Base-by-base conservation (phyloP, 345 rosid species). In the Lumnitzera littorea region DNA sequence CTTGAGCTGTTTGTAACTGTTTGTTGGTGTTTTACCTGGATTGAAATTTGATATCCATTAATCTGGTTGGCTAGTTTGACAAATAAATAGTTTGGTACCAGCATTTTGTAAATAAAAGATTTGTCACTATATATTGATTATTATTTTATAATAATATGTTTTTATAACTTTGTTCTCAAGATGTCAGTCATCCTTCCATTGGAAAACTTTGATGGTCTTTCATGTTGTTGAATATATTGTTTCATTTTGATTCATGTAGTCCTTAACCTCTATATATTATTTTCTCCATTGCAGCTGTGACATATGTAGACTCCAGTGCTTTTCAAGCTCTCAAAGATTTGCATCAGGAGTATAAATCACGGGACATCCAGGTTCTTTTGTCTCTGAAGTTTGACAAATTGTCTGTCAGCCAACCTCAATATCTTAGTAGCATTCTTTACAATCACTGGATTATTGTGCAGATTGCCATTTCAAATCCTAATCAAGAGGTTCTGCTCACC, bases 271-370 rank as follows among this genome's bases (percentile, higher is more conserved):
- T 23, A 53, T 14, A 11, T 12, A 53, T 53, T 23, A 4, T 29
- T 15, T 63, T 57, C 51, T 58, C 46, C 52, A 49, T 41, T 56
- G 73, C 84, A 94, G 97, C 99, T 57, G 88, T 90, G 13, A 84
- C 99, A 2, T 86, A 90, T 71, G 78, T 90, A 51, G 97, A 88
- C 72, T 83, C 96, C 5, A 94, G 91, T 56, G 97, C 95, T 24
- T 91, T 90, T 74, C 95, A 90, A 79, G 97, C 99, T 62, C 67
- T 88, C 71, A 94, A 90, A 72, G 99, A 90, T 52, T 69, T 94
- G 80, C 64, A 94, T 70, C 91, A 88, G 24, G 97, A 94, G 67
- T 94, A 94, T 68, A 84, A 82, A 78, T 72, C 91, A 17, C 79
- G 91, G 57, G 91, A 82, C 67, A 83, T 94, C 17, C 91, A 94